These are phyloP conservation scores for Pulveroboletus frians DNA, from an alignment of 768 basidiomycete species.

Conservation along the genomic window DNA sequence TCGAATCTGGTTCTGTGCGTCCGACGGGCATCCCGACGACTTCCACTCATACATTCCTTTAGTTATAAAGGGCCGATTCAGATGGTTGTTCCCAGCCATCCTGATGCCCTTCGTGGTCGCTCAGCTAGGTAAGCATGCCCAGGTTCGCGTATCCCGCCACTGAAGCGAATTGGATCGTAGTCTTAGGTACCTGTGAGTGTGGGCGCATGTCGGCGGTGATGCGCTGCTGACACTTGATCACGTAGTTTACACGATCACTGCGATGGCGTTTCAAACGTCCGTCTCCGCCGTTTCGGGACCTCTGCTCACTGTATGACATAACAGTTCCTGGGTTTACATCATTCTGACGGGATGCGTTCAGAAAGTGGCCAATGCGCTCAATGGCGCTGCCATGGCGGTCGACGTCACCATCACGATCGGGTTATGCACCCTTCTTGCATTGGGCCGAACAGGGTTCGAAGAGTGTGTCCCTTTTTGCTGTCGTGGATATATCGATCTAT, in stretches of 20 bases:
- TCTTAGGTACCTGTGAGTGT: conserved; percentile 14
- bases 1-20: conserved; percentile 23
- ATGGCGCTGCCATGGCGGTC: conserved; percentile 14
- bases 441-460: conserved; percentile 23
- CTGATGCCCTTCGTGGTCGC: conserved; percentile 16
- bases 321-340: neutral
- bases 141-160: neutral
- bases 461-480: conserved; percentile 8
- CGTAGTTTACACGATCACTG: conserved; percentile 14
- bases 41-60: neutral
- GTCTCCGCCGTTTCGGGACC: conserved; percentile 15
- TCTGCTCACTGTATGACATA: conserved; percentile 14
- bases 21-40: neutral
- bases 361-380: conserved; percentile 12
- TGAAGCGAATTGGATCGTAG: conserved; percentile 7
- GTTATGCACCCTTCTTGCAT: conserved; percentile 18
- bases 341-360: conserved; percentile 7
- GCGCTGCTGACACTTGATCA: conserved; percentile 2
- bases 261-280: conserved; percentile 13
- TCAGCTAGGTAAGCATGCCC: conserved; percentile 12
- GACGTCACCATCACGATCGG: conserved; percentile 18
- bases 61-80: conserved; percentile 15
- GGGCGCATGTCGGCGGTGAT: neutral
- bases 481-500: too few species aligned
- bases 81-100: conserved; percentile 17